Evolutionary conservation across 2,329 filamentous ascomycete species (phyloP).

Genomic region (Capronia americana): DNA sequence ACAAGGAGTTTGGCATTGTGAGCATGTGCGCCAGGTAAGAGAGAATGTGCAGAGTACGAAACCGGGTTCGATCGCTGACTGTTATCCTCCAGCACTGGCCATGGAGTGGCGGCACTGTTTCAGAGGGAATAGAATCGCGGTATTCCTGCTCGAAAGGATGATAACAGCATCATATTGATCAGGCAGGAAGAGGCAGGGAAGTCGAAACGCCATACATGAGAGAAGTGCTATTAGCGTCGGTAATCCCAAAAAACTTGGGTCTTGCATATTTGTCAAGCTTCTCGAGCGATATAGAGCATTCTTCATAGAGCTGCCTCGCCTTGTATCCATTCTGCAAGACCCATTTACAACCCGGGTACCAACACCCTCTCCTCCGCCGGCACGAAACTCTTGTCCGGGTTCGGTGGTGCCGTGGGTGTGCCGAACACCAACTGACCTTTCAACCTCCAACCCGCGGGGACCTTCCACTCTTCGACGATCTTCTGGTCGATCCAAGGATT

Average conservation of each 20-base stretch:
- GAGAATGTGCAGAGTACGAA: not conserved
- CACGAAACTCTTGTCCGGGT: slow-evolving; percentile 1
- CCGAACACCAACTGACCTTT: slow-evolving; percentile 13
- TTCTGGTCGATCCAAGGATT: slow-evolving; percentile 1
- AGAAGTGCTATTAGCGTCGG: not conserved
- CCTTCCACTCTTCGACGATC: slow-evolving; percentile 4
- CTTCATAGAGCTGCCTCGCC: too few relatives aligned
- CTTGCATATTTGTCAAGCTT: too few relatives aligned
- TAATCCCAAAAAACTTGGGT: too few relatives aligned
- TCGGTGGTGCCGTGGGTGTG: not conserved
- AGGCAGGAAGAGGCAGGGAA: not conserved
- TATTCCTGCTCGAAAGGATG: not conserved
- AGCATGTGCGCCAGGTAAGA: not conserved
- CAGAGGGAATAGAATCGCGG: not conserved
- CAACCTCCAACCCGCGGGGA: not conserved
- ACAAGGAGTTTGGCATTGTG: slow-evolving; percentile 1
- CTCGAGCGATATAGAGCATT: too few relatives aligned
- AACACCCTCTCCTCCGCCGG: not conserved
- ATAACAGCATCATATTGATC: too few relatives aligned
- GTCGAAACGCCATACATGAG: not conserved
- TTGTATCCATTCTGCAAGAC: too few relatives aligned
- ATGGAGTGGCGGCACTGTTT: not conserved
- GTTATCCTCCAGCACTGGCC: not conserved
- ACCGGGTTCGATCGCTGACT: not conserved
- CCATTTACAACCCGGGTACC: not conserved